These are phyloP conservation scores for Tulasnella sp. DNA, from an alignment of 768 basidiomycete genomes.

Conservation along the genomic window DNA sequence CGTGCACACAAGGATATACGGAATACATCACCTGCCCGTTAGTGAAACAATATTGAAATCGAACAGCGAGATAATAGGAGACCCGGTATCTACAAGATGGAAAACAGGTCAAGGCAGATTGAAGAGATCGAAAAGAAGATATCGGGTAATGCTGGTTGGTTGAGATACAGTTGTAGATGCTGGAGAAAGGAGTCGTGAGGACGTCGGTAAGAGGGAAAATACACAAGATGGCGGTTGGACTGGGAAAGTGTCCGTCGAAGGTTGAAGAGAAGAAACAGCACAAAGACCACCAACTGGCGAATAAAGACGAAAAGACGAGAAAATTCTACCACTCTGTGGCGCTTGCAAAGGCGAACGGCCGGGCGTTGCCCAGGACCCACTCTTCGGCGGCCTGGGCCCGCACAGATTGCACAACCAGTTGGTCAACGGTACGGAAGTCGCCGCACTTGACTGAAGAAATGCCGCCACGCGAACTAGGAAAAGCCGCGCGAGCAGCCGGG, in stretches of 20 bases:
- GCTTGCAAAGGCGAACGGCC: slow-evolving; percentile 61
- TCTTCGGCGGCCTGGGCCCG: slow-evolving; percentile 14
- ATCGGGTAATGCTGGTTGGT: neutral
- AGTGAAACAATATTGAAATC: too few relatives aligned
- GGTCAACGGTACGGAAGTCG: slow-evolving; percentile 7
- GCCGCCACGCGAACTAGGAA: neutral
- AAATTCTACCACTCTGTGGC: slow-evolving; percentile 56
- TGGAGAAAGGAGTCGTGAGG: neutral
- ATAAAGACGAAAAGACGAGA: slow-evolving; percentile 43
- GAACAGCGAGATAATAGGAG: too few relatives aligned
- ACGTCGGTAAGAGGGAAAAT: neutral
- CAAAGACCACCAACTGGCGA: neutral
- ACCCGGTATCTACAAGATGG: too few relatives aligned
- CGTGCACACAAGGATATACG: too few relatives aligned
- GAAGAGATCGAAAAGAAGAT: too few relatives aligned
- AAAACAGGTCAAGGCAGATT: too few relatives aligned
- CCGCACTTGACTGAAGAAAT: slow-evolving; percentile 10
- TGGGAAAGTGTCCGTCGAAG: neutral
- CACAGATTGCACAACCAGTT: slow-evolving; percentile 4
- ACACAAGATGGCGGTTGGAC: neutral
- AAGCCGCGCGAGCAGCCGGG: neutral
- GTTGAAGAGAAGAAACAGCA: neutral
- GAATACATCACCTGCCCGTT: too few relatives aligned
- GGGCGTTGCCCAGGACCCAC: neutral
- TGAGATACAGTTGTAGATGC: neutral